Base-by-base conservation (phyloP, 2,329 filamentous ascomycete species). In the Aspergillus nomiae region DNA sequence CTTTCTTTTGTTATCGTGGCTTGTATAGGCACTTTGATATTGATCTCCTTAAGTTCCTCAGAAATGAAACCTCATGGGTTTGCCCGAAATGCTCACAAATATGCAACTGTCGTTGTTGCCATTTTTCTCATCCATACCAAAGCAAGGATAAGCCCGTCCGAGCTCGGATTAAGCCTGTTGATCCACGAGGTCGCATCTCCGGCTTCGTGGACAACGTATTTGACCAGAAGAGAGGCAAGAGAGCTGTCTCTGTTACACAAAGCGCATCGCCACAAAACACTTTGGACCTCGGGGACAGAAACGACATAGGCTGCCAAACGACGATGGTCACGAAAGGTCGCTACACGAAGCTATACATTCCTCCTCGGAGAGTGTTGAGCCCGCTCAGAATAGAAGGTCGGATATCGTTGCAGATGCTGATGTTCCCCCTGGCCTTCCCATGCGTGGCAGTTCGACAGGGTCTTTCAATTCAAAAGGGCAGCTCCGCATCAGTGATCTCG, bases 201-300 rank as follows among this genome's bases (percentile, higher is more conserved):
- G 76, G 76, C 3, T 77, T 77, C 67, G 72, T 73, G 8, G 76
- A 77, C 59, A 77, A 77, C 64, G 75, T 77, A 3, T 77, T 77
- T 63, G 74, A 77, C 61, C 74, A 76, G 58, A 76, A 73, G 64
- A 66, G 74, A 61, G 74, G 73, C 14, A 68, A 64, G 41, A 63
- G 59, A 57, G 63, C 65, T 24, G 63, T 60, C 19, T 21, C 61
- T 24, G 43, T 59, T 38, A 43, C 48, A 24, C 61, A 55, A 21
- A 58, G 34, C 21, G 53, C 26, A 43, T 69, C 58, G 7, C 50
- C 61, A n/a, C 60, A 57, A 28, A 36, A 32, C 19, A 30, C 36
- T 14, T 14, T 56, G 11, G 32, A 56, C 19, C 48, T 6, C 60
- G 59, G 14, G 64, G 57, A 11, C 48, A 51, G 5, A 70, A 70